Percentiles rank a stretch among this genome's conserved stretches.
These are phyloP conservation scores for Torulaspora delbrueckii DNA, from an alignment of 805 yeast genomes.

Conservation along the genomic window DNA sequence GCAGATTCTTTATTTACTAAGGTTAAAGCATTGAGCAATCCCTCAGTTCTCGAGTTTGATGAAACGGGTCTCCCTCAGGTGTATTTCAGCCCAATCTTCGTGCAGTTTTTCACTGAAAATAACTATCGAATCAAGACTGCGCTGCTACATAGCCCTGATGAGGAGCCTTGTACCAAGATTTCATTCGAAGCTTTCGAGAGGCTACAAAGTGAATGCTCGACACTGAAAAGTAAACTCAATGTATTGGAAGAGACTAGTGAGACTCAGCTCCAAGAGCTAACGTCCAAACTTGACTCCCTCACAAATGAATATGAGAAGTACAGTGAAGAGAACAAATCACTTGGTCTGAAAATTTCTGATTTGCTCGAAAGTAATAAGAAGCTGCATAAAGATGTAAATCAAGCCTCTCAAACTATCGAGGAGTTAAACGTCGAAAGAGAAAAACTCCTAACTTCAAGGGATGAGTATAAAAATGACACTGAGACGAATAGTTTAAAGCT, in stretches of 20 bases:
- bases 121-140: slow-evolving; percentile 63
- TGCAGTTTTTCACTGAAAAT: slow-evolving; percentile 63
- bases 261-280: slow-evolving; percentile 21
- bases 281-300: slow-evolving; percentile 20
- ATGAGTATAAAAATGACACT: slow-evolving; percentile 36
- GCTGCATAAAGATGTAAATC: slow-evolving; percentile 14
- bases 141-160: slow-evolving; percentile 64
- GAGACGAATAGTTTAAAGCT: slow-evolving; percentile 24
- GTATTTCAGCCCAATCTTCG: slow-evolving; percentile 62
- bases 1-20: slow-evolving; percentile 52
- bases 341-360: slow-evolving; percentile 10
- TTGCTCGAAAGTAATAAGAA: slow-evolving; percentile 15
- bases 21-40: slow-evolving; percentile 45
- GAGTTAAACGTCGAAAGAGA: slow-evolving; percentile 18
- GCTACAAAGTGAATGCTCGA: slow-evolving; percentile 37
- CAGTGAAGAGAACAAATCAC: slow-evolving; percentile 8
- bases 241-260: slow-evolving; percentile 31
- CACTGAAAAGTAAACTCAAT: slow-evolving; percentile 31
- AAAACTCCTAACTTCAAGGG: slow-evolving; percentile 28
- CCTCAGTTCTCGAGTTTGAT: slow-evolving; percentile 54
- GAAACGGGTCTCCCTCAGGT: slow-evolving; percentile 85
- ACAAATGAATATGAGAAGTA: slow-evolving; percentile 12
- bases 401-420: slow-evolving; percentile 14
- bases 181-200: slow-evolving; percentile 50
- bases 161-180: slow-evolving; percentile 63